Evolutionary conservation across 2,329 filamentous ascomycete species (phyloP).

Genomic region (Fusarium illudens): DNA sequence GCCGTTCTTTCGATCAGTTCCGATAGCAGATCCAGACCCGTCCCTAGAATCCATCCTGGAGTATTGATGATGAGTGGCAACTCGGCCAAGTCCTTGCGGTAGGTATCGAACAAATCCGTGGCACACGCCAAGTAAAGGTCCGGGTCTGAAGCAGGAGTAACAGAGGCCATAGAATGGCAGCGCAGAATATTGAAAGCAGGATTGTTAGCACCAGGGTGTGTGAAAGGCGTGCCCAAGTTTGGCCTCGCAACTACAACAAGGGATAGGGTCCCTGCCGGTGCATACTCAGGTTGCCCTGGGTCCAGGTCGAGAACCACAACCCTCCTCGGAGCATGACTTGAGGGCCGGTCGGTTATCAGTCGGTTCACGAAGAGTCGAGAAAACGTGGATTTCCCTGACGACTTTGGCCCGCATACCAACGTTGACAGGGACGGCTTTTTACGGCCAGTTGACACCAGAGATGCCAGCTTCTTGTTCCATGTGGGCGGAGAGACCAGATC

Average conservation of each 20-base stretch:
- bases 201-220: slow-evolving; percentile 58
- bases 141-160: slow-evolving; percentile 71
- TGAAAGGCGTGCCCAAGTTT: slow-evolving; percentile 73
- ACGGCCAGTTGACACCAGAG: slow-evolving; percentile 48
- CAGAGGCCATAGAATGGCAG: slow-evolving; percentile 72
- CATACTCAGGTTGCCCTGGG: slow-evolving; percentile 79
- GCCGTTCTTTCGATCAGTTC: slow-evolving; percentile 62
- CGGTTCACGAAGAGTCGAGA: slow-evolving; percentile 72
- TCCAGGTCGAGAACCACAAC: slow-evolving; percentile 78
- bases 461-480: slow-evolving; percentile 68
- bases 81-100: slow-evolving; percentile 55
- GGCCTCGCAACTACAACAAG: slow-evolving; percentile 68
- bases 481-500: slow-evolving; percentile 65
- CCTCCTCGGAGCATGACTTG: slow-evolving; percentile 25
- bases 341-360: slow-evolving; percentile 59
- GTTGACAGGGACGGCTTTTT: slow-evolving; percentile 52
- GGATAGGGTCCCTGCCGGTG: slow-evolving; percentile 73
- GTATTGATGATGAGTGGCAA: slow-evolving; percentile 76
- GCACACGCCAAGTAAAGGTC: slow-evolving; percentile 72
- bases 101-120: slow-evolving; percentile 68
- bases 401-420: slow-evolving; percentile 75
- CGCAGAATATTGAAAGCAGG: slow-evolving; percentile 56
- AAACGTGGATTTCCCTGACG: slow-evolving; percentile 80
- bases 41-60: slow-evolving; percentile 76
- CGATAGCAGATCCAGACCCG: slow-evolving; percentile 71